Percentiles rank a stretch among this genome's conserved stretches.
Conservation (phyloP, 2,329 filamentous ascomycete genomes). For the Colletotrichum lupini region DNA sequence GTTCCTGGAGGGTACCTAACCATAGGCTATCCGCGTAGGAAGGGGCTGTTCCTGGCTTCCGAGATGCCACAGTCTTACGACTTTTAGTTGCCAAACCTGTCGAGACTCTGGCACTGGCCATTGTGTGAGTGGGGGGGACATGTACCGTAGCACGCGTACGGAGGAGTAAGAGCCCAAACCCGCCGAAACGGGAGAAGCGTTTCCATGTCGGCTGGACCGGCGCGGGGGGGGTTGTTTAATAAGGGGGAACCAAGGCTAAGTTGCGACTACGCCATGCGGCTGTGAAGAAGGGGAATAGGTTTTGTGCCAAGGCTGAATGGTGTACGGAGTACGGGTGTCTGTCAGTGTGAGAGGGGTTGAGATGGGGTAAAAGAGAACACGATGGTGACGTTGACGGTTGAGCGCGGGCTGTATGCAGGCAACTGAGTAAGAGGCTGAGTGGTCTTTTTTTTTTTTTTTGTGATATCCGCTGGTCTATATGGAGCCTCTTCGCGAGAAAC, state of each 20-base stretch:
- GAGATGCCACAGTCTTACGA: background rate
- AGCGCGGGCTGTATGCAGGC: background rate
- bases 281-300: background rate
- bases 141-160: too few species aligned
- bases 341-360: background rate
- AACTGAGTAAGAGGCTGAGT: background rate
- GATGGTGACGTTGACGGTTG: conserved; percentile 17
- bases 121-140: background rate
- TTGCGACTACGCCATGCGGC: conserved; percentile 3
- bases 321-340: background rate
- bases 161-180: background rate
- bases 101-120: background rate
- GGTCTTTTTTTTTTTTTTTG: background rate
- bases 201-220: conserved; percentile 4
- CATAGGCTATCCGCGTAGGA: background rate
- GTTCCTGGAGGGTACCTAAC: background rate
- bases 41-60: background rate
- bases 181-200: background rate
- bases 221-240: background rate
- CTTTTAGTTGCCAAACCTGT: background rate
- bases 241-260: background rate
- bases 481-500: background rate
- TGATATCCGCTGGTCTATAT: too few species aligned
- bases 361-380: background rate
- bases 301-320: background rate